Evolutionary conservation across 805 yeast species (phyloP), one percentile per base, ranked within the genome.

Genomic region (Metschnikowia baotianmanensis): DNA sequence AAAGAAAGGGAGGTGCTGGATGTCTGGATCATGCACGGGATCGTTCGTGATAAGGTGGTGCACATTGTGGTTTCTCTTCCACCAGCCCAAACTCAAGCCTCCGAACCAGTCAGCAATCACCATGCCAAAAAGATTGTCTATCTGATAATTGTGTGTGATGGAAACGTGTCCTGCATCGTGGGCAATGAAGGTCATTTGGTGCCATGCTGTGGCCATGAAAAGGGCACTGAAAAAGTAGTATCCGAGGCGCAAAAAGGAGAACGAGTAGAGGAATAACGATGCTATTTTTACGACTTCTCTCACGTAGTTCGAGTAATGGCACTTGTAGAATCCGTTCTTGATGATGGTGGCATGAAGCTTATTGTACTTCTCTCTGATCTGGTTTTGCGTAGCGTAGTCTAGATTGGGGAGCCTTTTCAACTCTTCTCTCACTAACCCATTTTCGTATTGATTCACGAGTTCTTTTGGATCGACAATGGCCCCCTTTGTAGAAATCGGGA

Each of bases 1-100:
- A 58, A 88, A 88, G 53, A 88, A 88, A 1, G 96, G 96, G 48
- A 88, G 61, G 63, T 88, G 96, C 62, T 88, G 96, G 57, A 88
- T 89, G 63, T 88, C 96, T 0, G 96, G 96, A 55, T 88, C 96
- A 57, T 89, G 96, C 2, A 84, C 83, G 0, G 96, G 96, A 57
- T 88, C 96, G 61, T 88, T 88, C n/a, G 96, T 85, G 40, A 88
- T 74, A 37, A 88, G 65, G 59, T 88, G 96, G 62, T 88, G 96
- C n/a, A 88, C 95, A 58, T 88, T 88, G 63, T 88, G 96, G 61
- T 86, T 88, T 38, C 90, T 72, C 53, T 88, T 89, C 96, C 96
- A 88, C 96, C 96, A 88, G 2, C 96, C 95, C 16, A 87, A 57
- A 33, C 95, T 85, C 30, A 88, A 69, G 0, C 96, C 96, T n/a